These are phyloP conservation scores for Fusarium sp. DNA, from an alignment of 2,329 filamentous ascomycete genomes.

Conservation along the genomic window DNA sequence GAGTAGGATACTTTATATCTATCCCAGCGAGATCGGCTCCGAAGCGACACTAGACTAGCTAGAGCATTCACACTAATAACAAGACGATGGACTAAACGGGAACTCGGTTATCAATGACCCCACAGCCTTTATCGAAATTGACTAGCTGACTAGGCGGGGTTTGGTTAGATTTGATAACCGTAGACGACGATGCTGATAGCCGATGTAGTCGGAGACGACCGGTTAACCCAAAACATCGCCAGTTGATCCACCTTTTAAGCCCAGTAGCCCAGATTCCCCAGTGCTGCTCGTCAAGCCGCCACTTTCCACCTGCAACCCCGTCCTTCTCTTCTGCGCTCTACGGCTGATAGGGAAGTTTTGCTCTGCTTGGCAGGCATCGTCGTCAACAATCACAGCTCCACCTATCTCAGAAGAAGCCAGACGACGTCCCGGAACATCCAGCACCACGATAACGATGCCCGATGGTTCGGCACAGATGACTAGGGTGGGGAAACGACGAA, in stretches of 20 bases:
- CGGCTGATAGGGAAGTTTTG: not conserved
- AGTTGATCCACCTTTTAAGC: not conserved
- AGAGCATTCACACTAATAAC: not conserved
- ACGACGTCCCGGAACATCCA: not conserved
- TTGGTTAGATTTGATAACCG: not conserved
- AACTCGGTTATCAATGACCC: not conserved
- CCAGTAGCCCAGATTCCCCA: not conserved
- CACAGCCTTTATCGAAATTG: not conserved
- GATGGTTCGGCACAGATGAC: not conserved
- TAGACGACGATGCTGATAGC: not conserved
- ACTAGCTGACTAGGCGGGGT: not conserved
- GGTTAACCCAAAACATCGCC: not conserved
- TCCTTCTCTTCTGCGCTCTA: not conserved
- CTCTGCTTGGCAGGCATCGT: not conserved
- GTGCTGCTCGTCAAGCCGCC: not conserved
- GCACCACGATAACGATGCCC: not conserved
- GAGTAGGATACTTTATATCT: not conserved
- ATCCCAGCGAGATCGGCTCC: not conserved
- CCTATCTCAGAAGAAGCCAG: not conserved
- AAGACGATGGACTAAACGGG: not conserved
- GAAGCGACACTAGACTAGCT: not conserved
- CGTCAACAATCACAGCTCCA: not conserved
- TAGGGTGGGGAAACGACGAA: not conserved
- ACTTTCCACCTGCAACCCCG: not conserved
- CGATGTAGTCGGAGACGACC: not conserved